Evolutionary conservation across 2,329 filamentous ascomycete species (phyloP).

Genomic region (Talaromyces pinophilus): DNA sequence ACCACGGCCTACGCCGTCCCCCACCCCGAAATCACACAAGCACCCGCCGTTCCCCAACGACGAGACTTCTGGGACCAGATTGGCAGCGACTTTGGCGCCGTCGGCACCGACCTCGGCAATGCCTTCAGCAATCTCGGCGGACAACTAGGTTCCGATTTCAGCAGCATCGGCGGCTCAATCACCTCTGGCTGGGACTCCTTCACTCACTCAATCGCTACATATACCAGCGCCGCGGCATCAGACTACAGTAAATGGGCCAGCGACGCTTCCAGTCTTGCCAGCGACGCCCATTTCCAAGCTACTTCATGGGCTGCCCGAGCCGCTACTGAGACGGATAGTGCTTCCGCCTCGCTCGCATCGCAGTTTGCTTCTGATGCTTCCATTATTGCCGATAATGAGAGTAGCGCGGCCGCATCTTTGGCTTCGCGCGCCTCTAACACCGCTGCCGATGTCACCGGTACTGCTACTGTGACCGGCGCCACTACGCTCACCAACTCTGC

Average conservation of each 20-base stretch:
- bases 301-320: constrained; percentile 18
- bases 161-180: constrained; percentile 17
- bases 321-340: constrained; percentile 17
- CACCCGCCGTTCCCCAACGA: constrained; percentile 14
- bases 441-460: constrained; percentile 8
- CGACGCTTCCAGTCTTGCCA: constrained; percentile 19
- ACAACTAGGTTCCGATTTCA: constrained; percentile 16
- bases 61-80: constrained; percentile 18
- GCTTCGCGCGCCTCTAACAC: constrained; percentile 10
- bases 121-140: constrained; percentile 20
- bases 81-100: constrained; percentile 20
- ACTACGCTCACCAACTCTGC: constrained; percentile 21
- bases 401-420: constrained; percentile 14
- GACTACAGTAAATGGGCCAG: constrained; percentile 22
- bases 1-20: constrained; percentile 19
- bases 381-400: constrained; percentile 18
- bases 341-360: constrained; percentile 18
- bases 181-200: constrained; percentile 21
- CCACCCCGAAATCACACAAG: constrained; percentile 22
- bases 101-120: constrained; percentile 20
- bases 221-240: not conserved
- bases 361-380: constrained; percentile 21
- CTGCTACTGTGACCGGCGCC: not conserved
- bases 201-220: constrained; percentile 10
- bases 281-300: constrained; percentile 14